Conservation (phyloP, 352 stramenopile species). For the Globisporangium splendens region DNA sequence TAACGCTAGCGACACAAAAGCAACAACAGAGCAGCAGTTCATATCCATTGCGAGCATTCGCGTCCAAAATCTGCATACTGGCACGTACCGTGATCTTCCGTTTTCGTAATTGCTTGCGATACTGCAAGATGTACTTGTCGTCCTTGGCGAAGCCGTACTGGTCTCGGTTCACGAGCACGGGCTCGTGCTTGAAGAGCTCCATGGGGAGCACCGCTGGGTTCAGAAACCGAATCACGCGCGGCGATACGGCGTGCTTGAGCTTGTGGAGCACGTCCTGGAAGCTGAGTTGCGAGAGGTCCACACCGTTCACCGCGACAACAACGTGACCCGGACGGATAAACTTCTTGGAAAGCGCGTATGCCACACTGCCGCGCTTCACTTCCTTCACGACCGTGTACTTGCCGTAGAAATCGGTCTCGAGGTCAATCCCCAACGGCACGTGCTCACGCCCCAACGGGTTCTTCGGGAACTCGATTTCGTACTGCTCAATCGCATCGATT, state of each 20-base stretch:
- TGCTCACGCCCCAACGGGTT: not conserved
- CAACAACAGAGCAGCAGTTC: not conserved
- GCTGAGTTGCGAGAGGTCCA: constrained; percentile 26
- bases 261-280: constrained; percentile 33
- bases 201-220: constrained; percentile 37
- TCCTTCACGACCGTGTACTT: constrained; percentile 42
- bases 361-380: constrained; percentile 28
- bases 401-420: constrained; percentile 60
- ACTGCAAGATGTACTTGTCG: constrained; percentile 50
- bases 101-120: constrained; percentile 37
- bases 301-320: constrained; percentile 46
- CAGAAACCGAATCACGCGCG: constrained; percentile 44
- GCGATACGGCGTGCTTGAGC: constrained; percentile 19
- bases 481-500: constrained; percentile 38
- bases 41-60: not conserved
- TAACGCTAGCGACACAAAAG: constrained; percentile 24
- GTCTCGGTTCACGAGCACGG: constrained; percentile 42
- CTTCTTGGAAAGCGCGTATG: constrained; percentile 22
- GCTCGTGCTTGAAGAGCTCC: constrained; percentile 23
- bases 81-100: constrained; percentile 26
- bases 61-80: too few relatives aligned
- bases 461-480: constrained; percentile 52
- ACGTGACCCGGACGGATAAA: constrained; percentile 35
- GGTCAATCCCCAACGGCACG: constrained; percentile 36
- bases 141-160: constrained; percentile 63